Evolutionary conservation across 805 yeast genomes (phyloP).

Genomic region (Candida tammaniensis): DNA sequence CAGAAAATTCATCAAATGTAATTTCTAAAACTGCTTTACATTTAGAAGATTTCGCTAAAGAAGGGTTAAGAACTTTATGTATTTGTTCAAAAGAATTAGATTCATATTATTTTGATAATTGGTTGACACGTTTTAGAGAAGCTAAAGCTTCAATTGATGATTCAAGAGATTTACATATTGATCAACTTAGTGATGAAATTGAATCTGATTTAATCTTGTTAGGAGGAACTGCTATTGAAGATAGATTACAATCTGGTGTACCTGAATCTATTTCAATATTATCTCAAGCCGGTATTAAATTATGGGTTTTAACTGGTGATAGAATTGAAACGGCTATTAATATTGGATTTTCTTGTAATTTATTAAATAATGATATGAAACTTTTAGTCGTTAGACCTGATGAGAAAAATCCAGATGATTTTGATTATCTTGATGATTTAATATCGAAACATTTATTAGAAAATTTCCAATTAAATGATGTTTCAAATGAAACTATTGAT

Average conservation of each 20-base stretch:
- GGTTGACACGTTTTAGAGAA: constrained; percentile 55
- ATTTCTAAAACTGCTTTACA: constrained; percentile 58
- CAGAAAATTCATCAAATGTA: constrained; percentile 38
- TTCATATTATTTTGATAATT: constrained; percentile 42
- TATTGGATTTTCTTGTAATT: constrained; percentile 76
- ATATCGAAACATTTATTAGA: constrained; percentile 48
- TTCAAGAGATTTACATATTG: constrained; percentile 58
- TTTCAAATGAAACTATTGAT: constrained; percentile 26
- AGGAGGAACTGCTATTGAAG: constrained; percentile 85
- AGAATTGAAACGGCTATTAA: constrained; percentile 81
- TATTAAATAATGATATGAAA: constrained; percentile 66
- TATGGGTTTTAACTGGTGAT: constrained; percentile 85
- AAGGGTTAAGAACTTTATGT: constrained; percentile 76
- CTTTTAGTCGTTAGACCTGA: constrained; percentile 59
- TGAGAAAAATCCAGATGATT: constrained; percentile 51
- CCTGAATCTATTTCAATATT: constrained; percentile 68
- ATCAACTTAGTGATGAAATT: constrained; percentile 52
- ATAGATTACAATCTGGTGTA: constrained; percentile 73
- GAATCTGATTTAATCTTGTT: constrained; percentile 56
- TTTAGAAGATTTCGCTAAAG: constrained; percentile 67
- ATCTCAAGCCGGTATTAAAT: constrained; percentile 70
- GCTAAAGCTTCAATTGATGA: constrained; percentile 55
- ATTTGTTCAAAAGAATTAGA: constrained; percentile 57
- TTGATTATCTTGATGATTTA: constrained; percentile 31
- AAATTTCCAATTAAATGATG: constrained; percentile 42